These are phyloP conservation scores for Hypoxylon sp. DNA, from an alignment of 2,329 filamentous ascomycete genomes.

Conservation along the genomic window DNA sequence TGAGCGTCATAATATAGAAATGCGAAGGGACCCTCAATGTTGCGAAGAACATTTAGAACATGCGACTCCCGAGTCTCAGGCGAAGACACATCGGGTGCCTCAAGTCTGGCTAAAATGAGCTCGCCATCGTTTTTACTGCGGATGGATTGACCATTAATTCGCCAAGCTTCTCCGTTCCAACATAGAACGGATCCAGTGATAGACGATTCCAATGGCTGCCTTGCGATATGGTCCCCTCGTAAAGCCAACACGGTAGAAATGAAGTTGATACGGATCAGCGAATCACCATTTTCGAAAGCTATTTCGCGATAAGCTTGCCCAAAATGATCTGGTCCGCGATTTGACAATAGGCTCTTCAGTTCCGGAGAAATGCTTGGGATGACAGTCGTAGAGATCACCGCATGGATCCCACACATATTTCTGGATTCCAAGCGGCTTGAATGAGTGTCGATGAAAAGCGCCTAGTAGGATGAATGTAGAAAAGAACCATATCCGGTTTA, in stretches of 20 bases:
- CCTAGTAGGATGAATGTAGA: conserved; percentile 1
- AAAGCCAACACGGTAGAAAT: conserved; percentile 91
- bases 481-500: not conserved
- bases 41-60: conserved; percentile 69
- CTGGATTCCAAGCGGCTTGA: not conserved
- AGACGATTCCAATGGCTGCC: conserved; percentile 78
- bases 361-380: conserved; percentile 54
- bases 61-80: conserved; percentile 51
- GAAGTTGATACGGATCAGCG: conserved; percentile 64
- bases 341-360: conserved; percentile 64
- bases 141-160: conserved; percentile 71
- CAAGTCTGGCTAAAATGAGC: conserved; percentile 70
- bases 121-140: conserved; percentile 81
- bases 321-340: conserved; percentile 72
- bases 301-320: conserved; percentile 59
- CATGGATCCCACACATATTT: conserved; percentile 74
- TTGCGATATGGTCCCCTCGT: conserved; percentile 78
- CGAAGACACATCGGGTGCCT: conserved; percentile 47
- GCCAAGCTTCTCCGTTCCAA: conserved; percentile 99
- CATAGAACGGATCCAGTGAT: conserved; percentile 78
- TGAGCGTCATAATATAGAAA: conserved; percentile 84
- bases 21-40: conserved; percentile 86
- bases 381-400: conserved; percentile 60
- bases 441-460: conserved; percentile 5
- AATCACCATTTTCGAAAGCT: conserved; percentile 45